Evolutionary conservation across 208 protist species (phyloP).

Genomic region (Acanthamoeba sp.): DNA sequence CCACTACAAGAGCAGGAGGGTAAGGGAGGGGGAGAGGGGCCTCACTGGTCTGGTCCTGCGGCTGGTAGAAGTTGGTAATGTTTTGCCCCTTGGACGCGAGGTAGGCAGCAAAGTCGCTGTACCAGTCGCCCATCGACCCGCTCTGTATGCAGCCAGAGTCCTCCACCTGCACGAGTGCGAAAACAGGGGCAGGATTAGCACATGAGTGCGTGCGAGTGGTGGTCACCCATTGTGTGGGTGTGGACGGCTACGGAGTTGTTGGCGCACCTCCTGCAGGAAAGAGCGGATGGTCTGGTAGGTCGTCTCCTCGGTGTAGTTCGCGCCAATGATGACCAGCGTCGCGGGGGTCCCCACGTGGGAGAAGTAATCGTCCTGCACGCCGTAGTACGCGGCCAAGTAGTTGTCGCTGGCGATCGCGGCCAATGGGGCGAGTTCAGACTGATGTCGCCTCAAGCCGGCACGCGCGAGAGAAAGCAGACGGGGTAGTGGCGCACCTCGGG

Average conservation of each 20-base stretch:
- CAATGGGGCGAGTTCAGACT: no score
- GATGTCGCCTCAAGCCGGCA: not conserved
- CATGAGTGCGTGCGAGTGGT: not conserved
- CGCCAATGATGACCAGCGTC: not conserved
- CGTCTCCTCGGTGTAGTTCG: not conserved
- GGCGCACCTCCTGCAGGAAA: not conserved
- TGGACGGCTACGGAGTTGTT: not conserved
- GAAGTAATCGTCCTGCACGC: not conserved
- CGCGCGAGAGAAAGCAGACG: not conserved
- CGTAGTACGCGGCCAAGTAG: not conserved
- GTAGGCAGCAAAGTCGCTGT: not conserved
- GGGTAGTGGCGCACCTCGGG: not conserved
- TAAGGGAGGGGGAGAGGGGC: not conserved
- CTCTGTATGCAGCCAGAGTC: not conserved
- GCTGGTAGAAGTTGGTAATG: conserved; percentile 13
- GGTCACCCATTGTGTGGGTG: no score
- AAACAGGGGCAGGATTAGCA: not conserved
- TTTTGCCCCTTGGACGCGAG: not conserved
- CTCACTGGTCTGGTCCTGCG: not conserved
- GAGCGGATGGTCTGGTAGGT: not conserved
- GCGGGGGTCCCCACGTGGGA: not conserved
- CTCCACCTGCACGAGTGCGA: not conserved
- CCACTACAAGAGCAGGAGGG: no score
- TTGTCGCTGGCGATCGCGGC: not conserved
- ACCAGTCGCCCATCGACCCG: not conserved